Percentiles rank a stretch among this genome's conserved stretches.
phyloP scores from a whole-genome alignment of 208 protist genomes.

The Crithidia fasciculata region DNA sequence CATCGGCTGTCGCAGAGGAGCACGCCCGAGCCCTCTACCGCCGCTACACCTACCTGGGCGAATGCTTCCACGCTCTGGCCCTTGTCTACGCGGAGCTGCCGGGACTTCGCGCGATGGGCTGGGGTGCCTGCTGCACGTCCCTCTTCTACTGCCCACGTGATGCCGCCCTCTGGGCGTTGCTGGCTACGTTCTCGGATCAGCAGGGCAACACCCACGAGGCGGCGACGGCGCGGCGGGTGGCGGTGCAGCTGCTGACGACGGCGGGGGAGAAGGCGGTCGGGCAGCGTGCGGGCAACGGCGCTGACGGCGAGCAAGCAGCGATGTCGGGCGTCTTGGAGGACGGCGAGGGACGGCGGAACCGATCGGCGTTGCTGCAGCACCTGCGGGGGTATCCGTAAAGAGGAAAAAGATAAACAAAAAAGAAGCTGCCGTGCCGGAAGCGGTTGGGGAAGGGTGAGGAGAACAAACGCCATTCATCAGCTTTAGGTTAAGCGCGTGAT shows the following conservation, averaged over 20 bases:
- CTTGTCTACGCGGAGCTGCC: slow-evolving; percentile 31
- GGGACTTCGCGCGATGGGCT: slow-evolving; percentile 1
- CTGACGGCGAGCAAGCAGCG: neutral
- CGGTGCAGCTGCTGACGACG: slow-evolving; percentile 12
- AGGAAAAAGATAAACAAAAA: neutral
- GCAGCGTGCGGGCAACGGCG: neutral
- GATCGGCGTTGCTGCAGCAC: neutral
- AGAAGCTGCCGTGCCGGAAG: neutral
- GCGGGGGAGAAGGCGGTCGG: neutral
- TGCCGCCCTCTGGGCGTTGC: slow-evolving; percentile 16
- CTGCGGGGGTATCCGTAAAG: neutral
- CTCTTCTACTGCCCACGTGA: slow-evolving; percentile 20
- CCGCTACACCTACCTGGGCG: slow-evolving; percentile 32
- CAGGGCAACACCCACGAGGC: slow-evolving; percentile 5
- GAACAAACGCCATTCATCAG: too few relatives aligned
- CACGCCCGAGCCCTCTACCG: neutral
- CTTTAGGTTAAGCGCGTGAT: too few relatives aligned
- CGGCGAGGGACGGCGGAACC: neutral
- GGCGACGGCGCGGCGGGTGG: neutral
- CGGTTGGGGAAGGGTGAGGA: neutral
- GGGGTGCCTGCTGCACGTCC: slow-evolving; percentile 19
- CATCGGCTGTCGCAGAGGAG: neutral
- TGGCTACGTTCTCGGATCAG: neutral
- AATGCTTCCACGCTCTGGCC: slow-evolving; percentile 31
- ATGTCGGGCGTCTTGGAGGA: neutral